Evolutionary conservation across 2,329 filamentous ascomycete genomes (phyloP), one percentile per base, ranked within the genome.

Genomic region (Lachnellula suecica): DNA sequence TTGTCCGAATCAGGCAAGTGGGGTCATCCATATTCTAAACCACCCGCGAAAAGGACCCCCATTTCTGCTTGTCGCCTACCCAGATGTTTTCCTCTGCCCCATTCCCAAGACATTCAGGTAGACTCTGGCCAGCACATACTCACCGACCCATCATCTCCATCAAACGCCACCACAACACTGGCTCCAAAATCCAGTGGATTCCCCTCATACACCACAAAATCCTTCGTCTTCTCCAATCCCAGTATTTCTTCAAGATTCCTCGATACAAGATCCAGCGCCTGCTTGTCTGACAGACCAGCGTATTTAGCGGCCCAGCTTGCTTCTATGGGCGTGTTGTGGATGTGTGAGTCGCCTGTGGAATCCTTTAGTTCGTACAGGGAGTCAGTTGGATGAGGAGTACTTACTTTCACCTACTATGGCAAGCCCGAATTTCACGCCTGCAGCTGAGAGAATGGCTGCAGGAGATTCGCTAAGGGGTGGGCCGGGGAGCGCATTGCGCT

Each of bases 161-260:
- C 64, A 51, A 74, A 64, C n/a, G 63, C 63, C 17, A 74, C 38
- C 6, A 70, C 70, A 27, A 72, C 71, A 35, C 68, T 72, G 1
- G 68, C 72, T 3, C 71, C 70, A 45, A 67, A 71, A 51, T 70
- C 63, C 38, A 76, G 56, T 19, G 74, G 74, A 59, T 69, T 67
- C 4, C 72, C 72, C 57, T 76, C 73, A 61, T 68, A 76, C 15
- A 76, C 53, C 9, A 76, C 74, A 40, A 74, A 61, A 51, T 76
- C 74, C 38, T 56, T 64, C 10, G 10, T 24, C 35, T n/a, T 44
- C 15, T 7, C 17, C n/a, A 76, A 61, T 2, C 66, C 64, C 17
- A 76, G 60, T 20, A 75, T 74, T 35, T 68, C 62, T 55, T 76
- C 72, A 20, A 75, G 63, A 47, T 75, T 76, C 19, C 57, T 61